A percentile compares a stretch with the other conserved stretches of the same genome.
These are phyloP conservation scores for Camelina laxa DNA, from an alignment of 345 rosid genomes.

Conservation along the genomic window DNA sequence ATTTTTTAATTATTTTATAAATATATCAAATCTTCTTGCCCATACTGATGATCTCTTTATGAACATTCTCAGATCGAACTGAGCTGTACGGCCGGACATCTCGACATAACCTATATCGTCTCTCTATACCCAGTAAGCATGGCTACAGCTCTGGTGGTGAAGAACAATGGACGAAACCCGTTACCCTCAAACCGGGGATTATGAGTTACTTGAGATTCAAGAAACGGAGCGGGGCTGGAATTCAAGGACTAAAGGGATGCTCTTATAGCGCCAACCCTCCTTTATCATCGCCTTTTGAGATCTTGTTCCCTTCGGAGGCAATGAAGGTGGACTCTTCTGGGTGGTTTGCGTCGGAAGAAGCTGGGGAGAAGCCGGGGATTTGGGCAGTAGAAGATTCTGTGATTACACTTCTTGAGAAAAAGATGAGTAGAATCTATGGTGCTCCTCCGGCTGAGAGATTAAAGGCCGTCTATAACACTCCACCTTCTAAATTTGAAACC, in stretches of 20 bases:
- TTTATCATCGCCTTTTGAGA: slow-evolving; percentile 71
- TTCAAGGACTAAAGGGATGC: slow-evolving; percentile 70
- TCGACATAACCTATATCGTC: slow-evolving; percentile 66
- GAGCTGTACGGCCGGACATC: slow-evolving; percentile 61
- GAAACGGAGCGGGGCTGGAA: slow-evolving; percentile 59
- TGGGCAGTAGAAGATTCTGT: slow-evolving; percentile 74
- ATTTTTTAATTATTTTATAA: too few relatives aligned
- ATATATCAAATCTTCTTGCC: neutral
- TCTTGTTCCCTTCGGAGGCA: slow-evolving; percentile 78
- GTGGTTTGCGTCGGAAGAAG: slow-evolving; percentile 54
- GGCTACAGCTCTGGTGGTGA: slow-evolving; percentile 74
- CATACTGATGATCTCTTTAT: slow-evolving; percentile 26
- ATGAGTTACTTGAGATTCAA: slow-evolving; percentile 73
- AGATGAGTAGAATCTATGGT: slow-evolving; percentile 76
- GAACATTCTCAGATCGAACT: slow-evolving; percentile 67
- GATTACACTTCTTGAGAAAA: slow-evolving; percentile 60
- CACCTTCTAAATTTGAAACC: slow-evolving; percentile 88
- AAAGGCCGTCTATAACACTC: slow-evolving; percentile 64
- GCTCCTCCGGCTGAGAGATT: slow-evolving; percentile 79
- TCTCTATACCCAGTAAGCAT: slow-evolving; percentile 75
- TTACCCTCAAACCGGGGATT: slow-evolving; percentile 68
- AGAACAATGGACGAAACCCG: slow-evolving; percentile 73
- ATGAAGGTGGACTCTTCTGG: slow-evolving; percentile 75
- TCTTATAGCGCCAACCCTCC: slow-evolving; percentile 75
- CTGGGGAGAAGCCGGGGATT: slow-evolving; percentile 60